Percentiles rank a stretch among this genome's conserved stretches.
These are phyloP conservation scores for Mycosphaerella sp. DNA, from an alignment of 2,329 filamentous ascomycete genomes.

Conservation along the genomic window DNA sequence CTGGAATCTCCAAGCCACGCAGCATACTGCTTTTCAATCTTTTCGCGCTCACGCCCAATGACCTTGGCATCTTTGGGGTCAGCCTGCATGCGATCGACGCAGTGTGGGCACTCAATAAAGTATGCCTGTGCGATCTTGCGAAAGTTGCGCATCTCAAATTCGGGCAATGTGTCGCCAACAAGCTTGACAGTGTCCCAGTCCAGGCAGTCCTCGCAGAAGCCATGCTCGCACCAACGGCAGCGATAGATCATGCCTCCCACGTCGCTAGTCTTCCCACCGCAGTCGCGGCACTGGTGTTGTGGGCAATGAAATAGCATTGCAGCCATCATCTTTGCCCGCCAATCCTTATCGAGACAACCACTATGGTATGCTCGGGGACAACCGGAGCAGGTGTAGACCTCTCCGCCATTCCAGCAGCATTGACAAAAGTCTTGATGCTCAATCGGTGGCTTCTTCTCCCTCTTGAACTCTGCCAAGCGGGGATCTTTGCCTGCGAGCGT, in stretches of 20 bases:
- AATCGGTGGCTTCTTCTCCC: slow-evolving; percentile 45
- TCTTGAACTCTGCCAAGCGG: slow-evolving; percentile 45
- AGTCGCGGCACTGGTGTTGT: slow-evolving; percentile 52
- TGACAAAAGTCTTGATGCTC: slow-evolving; percentile 50
- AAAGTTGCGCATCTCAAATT: slow-evolving; percentile 49
- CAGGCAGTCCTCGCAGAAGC: slow-evolving; percentile 55
- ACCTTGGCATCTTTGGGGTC: slow-evolving; percentile 20
- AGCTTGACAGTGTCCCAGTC: slow-evolving; percentile 48
- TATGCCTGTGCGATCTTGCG: slow-evolving; percentile 41
- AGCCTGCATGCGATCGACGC: slow-evolving; percentile 36
- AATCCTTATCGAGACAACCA: slow-evolving; percentile 43
- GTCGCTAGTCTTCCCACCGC: slow-evolving; percentile 46
- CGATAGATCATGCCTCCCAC: slow-evolving; percentile 47
- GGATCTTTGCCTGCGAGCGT: slow-evolving; percentile 53
- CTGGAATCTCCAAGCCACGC: background rate
- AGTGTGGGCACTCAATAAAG: slow-evolving; percentile 48
- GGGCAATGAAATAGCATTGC: slow-evolving; percentile 48
- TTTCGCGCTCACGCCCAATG: slow-evolving; percentile 13
- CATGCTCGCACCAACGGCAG: slow-evolving; percentile 51
- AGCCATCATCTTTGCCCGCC: slow-evolving; percentile 39
- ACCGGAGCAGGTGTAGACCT: slow-evolving; percentile 44
- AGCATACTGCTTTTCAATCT: slow-evolving; percentile 14
- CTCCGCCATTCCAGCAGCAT: slow-evolving; percentile 46
- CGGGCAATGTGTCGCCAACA: slow-evolving; percentile 47
- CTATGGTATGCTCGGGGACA: slow-evolving; percentile 53